A percentile compares a stretch with the other conserved stretches of the same genome.
Evolutionary conservation across 1,284 basidiomycete genomes (phyloP).

Genomic region (Wolfiporia cocos): DNA sequence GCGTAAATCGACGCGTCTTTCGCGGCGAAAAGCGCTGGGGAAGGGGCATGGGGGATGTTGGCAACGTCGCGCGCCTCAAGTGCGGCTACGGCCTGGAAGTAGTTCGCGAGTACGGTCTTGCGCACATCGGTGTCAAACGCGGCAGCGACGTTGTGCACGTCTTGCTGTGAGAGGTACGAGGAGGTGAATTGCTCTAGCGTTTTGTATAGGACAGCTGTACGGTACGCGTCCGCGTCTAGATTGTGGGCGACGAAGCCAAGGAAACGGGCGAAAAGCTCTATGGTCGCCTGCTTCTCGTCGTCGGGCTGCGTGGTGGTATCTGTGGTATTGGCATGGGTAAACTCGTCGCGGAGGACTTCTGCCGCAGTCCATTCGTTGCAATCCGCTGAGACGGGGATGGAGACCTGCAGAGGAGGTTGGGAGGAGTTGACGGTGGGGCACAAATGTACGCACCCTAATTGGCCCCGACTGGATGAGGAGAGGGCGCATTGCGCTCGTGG

Average conservation of each 20-base stretch:
- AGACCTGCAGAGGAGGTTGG: slow-evolving; percentile 43
- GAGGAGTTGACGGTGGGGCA: background rate
- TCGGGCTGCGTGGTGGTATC: slow-evolving; percentile 47
- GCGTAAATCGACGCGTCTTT: slow-evolving; percentile 84
- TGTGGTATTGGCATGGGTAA: slow-evolving; percentile 59
- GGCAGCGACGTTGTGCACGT: slow-evolving; percentile 79
- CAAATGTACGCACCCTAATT: background rate
- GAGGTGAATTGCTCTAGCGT: slow-evolving; percentile 75
- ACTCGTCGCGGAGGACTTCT: slow-evolving; percentile 84
- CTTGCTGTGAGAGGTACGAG: slow-evolving; percentile 68
- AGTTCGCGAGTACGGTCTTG: slow-evolving; percentile 73
- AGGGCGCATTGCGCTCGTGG: background rate
- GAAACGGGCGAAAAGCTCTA: slow-evolving; percentile 79
- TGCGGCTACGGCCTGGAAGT: slow-evolving; percentile 72
- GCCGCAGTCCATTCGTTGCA: slow-evolving; percentile 84
- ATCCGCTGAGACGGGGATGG: slow-evolving; percentile 77
- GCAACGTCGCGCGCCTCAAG: slow-evolving; percentile 60
- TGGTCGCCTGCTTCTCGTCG: slow-evolving; percentile 52
- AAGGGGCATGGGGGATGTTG: slow-evolving; percentile 57
- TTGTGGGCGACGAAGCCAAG: slow-evolving; percentile 67
- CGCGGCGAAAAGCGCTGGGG: slow-evolving; percentile 74
- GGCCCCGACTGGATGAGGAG: background rate
- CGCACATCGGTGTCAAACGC: slow-evolving; percentile 73
- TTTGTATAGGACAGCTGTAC: slow-evolving; percentile 66
- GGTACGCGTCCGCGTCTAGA: slow-evolving; percentile 47